Conservation (phyloP, 352 stramenopile species). For the Pythium phragmiticola region DNA sequence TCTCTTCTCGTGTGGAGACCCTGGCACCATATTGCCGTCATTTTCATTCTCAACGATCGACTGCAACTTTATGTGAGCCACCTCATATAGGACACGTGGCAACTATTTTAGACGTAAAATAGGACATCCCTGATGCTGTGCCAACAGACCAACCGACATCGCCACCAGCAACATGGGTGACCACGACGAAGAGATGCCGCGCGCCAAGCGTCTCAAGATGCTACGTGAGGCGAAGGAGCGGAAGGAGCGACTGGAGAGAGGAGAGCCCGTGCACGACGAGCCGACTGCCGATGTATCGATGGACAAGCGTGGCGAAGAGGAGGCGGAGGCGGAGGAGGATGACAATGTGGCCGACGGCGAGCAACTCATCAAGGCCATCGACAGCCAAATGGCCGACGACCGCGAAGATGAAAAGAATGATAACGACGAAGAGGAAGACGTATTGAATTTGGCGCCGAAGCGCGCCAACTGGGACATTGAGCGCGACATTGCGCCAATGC, state of each 20-base stretch:
- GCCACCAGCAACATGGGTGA: conserved; percentile 32
- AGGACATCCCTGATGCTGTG: background rate
- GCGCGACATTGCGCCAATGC: conserved; percentile 81
- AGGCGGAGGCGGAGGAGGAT: conserved; percentile 23
- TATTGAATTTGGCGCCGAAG: conserved; percentile 77
- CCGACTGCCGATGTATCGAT: conserved; percentile 9
- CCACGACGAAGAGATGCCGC: conserved; percentile 55
- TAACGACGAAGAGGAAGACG: conserved; percentile 54
- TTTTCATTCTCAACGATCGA: background rate
- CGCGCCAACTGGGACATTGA: conserved; percentile 88
- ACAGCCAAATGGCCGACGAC: conserved; percentile 23
- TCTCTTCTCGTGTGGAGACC: background rate
- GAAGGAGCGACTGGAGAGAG: conserved; percentile 54
- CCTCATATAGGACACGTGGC: background rate
- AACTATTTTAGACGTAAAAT: background rate
- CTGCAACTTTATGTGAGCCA: background rate
- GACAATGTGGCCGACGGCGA: conserved; percentile 21
- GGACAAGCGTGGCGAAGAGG: conserved; percentile 5
- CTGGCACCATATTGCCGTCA: too few species aligned
- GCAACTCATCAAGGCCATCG: conserved; percentile 18
- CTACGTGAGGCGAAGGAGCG: conserved; percentile 80
- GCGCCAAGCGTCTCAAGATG: conserved; percentile 83
- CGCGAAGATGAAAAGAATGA: conserved; percentile 25
- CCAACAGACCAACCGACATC: conserved; percentile 6
- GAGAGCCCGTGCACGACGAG: conserved; percentile 27